Conservation (phyloP, 345 rosid genomes). For the Gossypium anomalum region DNA sequence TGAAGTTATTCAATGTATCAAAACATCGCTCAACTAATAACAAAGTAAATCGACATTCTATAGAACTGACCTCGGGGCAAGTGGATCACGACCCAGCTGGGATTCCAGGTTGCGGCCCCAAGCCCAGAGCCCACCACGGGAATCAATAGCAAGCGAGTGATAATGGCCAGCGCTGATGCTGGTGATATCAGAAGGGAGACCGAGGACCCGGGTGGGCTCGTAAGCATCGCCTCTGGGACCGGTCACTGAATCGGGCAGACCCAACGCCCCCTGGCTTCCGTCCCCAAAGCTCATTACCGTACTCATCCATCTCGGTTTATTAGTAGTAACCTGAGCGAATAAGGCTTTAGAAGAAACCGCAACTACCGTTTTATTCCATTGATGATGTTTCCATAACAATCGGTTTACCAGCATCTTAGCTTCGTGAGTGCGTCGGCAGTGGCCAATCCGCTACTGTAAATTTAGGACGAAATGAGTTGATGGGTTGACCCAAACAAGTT, state of each 20-base stretch:
- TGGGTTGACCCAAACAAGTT: not conserved
- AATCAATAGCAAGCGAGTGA: slow-evolving; percentile 88
- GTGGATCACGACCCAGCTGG: slow-evolving; percentile 64
- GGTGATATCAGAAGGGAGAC: slow-evolving; percentile 54
- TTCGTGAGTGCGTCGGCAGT: not conserved
- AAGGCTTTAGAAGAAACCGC: not conserved
- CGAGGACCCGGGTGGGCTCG: slow-evolving; percentile 53
- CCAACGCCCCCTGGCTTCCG: slow-evolving; percentile 76
- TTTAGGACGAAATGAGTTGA: not conserved
- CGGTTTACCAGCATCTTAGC: slow-evolving; percentile 8
- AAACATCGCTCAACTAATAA: not conserved
- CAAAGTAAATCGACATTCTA: not conserved
- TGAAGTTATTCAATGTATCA: not conserved
- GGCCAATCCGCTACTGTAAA: not conserved
- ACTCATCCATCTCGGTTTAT: slow-evolving; percentile 25
- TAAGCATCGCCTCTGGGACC: slow-evolving; percentile 65
- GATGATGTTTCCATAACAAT: not conserved
- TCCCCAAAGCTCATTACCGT: slow-evolving; percentile 87
- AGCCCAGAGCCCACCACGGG: slow-evolving; percentile 66
- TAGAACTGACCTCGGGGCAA: slow-evolving; percentile 35
- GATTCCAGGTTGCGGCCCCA: slow-evolving; percentile 90
- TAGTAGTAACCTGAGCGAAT: not conserved
- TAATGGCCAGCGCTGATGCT: slow-evolving; percentile 68
- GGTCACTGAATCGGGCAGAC: slow-evolving; percentile 42
- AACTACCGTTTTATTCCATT: not conserved